Conservation (phyloP, 2,329 filamentous ascomycete genomes). For the Alternaria conjuncta region DNA sequence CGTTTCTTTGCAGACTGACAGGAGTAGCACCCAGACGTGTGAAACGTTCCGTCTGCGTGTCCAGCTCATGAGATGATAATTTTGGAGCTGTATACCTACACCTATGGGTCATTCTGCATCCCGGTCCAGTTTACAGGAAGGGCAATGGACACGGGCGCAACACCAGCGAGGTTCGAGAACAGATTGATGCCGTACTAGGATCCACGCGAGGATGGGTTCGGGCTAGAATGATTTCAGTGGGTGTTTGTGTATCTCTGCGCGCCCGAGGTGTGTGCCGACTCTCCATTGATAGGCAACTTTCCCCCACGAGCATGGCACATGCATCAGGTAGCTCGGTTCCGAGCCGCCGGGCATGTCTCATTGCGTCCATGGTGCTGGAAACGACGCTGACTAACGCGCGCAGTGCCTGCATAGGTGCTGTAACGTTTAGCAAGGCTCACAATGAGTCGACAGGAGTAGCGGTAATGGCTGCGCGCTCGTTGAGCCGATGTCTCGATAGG, state of each 20-base stretch:
- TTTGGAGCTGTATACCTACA: neutral
- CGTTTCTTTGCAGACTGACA: neutral
- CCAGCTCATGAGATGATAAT: neutral
- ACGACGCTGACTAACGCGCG: neutral
- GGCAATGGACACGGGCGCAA: neutral
- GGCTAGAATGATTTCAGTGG: neutral
- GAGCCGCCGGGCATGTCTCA: conserved; percentile 21
- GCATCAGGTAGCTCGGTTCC: neutral
- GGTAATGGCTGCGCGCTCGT: conserved; percentile 21
- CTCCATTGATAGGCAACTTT: neutral
- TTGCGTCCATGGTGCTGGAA: conserved; percentile 14
- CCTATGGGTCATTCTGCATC: neutral
- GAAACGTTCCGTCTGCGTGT: neutral
- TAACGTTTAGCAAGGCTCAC: conserved; percentile 9
- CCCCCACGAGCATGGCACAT: neutral
- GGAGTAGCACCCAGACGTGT: neutral
- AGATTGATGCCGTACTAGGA: neutral
- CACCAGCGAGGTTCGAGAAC: neutral
- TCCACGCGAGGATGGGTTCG: neutral
- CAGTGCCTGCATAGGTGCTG: conserved; percentile 13
- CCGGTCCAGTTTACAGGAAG: neutral
- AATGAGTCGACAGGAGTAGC: conserved; percentile 14
- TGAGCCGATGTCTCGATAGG: neutral
- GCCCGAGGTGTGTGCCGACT: neutral
- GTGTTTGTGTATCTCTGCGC: neutral